Percentiles rank a stretch among this genome's conserved stretches.
These are phyloP conservation scores for Ogataea angusta DNA, from an alignment of 805 yeast species.

Conservation along the genomic window DNA sequence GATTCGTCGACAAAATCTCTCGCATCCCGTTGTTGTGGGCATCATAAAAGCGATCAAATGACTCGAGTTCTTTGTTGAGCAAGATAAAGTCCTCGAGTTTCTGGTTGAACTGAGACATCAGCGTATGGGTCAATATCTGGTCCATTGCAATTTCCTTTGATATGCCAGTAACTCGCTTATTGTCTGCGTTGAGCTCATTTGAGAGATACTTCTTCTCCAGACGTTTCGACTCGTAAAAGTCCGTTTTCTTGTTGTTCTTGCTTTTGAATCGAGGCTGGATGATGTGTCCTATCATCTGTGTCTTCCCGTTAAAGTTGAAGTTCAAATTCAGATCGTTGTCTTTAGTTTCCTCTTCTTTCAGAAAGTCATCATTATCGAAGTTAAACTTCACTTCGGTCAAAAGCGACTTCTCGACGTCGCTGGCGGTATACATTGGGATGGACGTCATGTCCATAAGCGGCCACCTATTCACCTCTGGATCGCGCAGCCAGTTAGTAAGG, in stretches of 20 bases:
- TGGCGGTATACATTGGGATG: slow-evolving; percentile 59
- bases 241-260: slow-evolving; percentile 20
- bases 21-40: slow-evolving; percentile 42
- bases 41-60: slow-evolving; percentile 39
- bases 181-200: slow-evolving; percentile 52
- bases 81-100: slow-evolving; percentile 41
- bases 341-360: slow-evolving; percentile 31
- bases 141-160: slow-evolving; percentile 26
- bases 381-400: slow-evolving; percentile 71
- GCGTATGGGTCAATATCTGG: slow-evolving; percentile 55
- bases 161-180: slow-evolving; percentile 35
- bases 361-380: slow-evolving; percentile 47
- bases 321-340: slow-evolving; percentile 17
- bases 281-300: slow-evolving; percentile 31
- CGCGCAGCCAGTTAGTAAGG: slow-evolving; percentile 55
- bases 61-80: slow-evolving; percentile 46
- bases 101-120: slow-evolving; percentile 53
- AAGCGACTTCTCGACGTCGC: slow-evolving; percentile 77
- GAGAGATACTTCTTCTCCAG: slow-evolving; percentile 64
- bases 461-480: slow-evolving; percentile 48
- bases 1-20: slow-evolving; percentile 42
- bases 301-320: slow-evolving; percentile 24
- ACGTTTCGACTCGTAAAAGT: slow-evolving; percentile 59
- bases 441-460: slow-evolving; percentile 72
- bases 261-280: slow-evolving; percentile 29